These are phyloP conservation scores for Chaetomiaceae sp. DNA, from an alignment of 2,329 filamentous ascomycete species.

Conservation along the genomic window DNA sequence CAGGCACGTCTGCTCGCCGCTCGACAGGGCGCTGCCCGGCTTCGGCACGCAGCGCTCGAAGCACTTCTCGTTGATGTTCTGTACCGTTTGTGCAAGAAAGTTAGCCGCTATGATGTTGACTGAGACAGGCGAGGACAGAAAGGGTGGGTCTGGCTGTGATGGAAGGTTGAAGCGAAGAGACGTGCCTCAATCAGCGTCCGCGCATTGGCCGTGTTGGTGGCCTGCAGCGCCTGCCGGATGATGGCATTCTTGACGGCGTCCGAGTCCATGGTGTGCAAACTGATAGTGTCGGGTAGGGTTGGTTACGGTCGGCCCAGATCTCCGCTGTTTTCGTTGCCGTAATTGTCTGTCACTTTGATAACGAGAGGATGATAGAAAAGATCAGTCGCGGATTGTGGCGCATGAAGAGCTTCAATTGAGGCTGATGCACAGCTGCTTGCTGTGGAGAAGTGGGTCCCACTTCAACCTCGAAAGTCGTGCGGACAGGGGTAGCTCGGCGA, in stretches of 20 bases:
- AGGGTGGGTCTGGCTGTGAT: background rate
- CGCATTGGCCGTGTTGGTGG: conserved; percentile 63
- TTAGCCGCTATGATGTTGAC: too few relatives aligned
- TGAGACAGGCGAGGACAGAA: too few relatives aligned
- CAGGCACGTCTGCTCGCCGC: conserved; percentile 63
- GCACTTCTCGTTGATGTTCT: conserved; percentile 79
- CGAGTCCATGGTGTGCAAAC: conserved; percentile 57
- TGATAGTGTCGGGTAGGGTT: too few relatives aligned
- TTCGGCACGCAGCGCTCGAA: conserved; percentile 71
- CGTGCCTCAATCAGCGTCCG: conserved; percentile 62
- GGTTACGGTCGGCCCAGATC: too few relatives aligned
- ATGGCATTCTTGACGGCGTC: conserved; percentile 54
- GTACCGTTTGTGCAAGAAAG: background rate
- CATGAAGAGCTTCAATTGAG: conserved; percentile 6
- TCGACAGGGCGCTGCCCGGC: conserved; percentile 60
- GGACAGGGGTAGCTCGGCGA: conserved; percentile 18
- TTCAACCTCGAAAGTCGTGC: too few relatives aligned
- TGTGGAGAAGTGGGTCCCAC: background rate
- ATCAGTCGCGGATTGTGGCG: conserved; percentile 15
- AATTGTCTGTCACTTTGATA: background rate
- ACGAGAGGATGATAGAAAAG: conserved; percentile 6
- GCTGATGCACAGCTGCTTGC: conserved; percentile 1
- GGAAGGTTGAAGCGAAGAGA: too few relatives aligned
- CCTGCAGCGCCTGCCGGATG: conserved; percentile 57
- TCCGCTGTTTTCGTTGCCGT: background rate